These are phyloP conservation scores for Lasiodiplodia gonubiensis DNA, from an alignment of 2,329 filamentous ascomycete species.

Conservation along the genomic window DNA sequence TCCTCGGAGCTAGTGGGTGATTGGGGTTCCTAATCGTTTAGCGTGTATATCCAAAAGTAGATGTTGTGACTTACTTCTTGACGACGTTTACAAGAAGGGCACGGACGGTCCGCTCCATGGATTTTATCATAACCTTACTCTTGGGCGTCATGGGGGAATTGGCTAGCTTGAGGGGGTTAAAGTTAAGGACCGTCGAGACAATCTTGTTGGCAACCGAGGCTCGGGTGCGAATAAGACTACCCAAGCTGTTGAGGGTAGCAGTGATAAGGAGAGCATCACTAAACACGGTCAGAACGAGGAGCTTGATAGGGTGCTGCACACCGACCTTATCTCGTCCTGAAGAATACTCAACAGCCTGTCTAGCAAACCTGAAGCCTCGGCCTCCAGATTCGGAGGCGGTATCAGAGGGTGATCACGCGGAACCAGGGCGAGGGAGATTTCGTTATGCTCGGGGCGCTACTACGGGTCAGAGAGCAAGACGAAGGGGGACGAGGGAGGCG, in stretches of 20 bases:
- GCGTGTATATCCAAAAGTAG: background rate
- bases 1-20: constrained; percentile 74
- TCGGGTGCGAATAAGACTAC: constrained; percentile 80
- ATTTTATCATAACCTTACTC: constrained; percentile 81
- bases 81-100: constrained; percentile 82
- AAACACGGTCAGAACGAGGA: constrained; percentile 35
- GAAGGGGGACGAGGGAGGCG: constrained; percentile 41
- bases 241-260: constrained; percentile 87
- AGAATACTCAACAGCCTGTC: constrained; percentile 85
- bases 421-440: constrained; percentile 86
- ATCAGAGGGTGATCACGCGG: constrained; percentile 82
- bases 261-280: constrained; percentile 90
- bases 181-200: constrained; percentile 81
- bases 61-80: constrained; percentile 65
- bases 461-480: constrained; percentile 5
- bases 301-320: background rate
- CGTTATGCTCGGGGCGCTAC: constrained; percentile 75
- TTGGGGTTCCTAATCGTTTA: constrained; percentile 70
- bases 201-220: constrained; percentile 85
- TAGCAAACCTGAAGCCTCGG: constrained; percentile 87
- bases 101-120: constrained; percentile 92
- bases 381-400: constrained; percentile 80
- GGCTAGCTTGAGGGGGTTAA: constrained; percentile 86
- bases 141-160: constrained; percentile 78
- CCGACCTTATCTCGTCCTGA: constrained; percentile 84